phyloP scores from a whole-genome alignment of 495 filamentous ascomycete genomes.

The Beverwykella pulmonaria region DNA sequence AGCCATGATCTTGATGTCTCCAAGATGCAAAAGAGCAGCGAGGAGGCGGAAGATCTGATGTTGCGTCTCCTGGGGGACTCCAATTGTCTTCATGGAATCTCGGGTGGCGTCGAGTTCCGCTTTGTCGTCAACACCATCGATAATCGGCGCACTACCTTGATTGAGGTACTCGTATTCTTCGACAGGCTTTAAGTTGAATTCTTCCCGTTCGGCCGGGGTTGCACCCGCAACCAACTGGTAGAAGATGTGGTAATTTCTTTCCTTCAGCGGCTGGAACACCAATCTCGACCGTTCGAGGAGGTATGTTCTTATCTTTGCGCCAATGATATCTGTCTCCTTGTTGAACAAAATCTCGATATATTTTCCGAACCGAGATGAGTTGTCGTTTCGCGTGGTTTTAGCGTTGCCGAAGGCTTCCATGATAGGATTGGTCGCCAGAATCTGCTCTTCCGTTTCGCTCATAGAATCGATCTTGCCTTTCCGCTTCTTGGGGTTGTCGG shows the following conservation, averaged over 20 bases:
- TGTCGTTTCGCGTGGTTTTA: constrained; percentile 98
- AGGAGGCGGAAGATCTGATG: constrained; percentile 86
- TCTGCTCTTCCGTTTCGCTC: constrained; percentile 98
- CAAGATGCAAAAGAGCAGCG: constrained; percentile 89
- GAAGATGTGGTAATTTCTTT: constrained; percentile 99
- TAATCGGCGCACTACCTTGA: constrained; percentile 86
- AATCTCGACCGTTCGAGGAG: constrained; percentile 92
- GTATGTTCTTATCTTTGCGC: constrained; percentile 95
- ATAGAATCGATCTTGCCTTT: constrained; percentile 84
- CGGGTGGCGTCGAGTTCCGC: constrained; percentile 88
- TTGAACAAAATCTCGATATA: constrained; percentile 99
- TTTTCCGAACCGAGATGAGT: constrained; percentile 98
- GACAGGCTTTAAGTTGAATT: constrained; percentile 73
- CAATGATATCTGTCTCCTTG: constrained; percentile 91
- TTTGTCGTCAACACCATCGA: constrained; percentile 95
- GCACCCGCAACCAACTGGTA: constrained; percentile 97
- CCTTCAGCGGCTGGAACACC: constrained; percentile 97
- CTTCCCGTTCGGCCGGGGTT: constrained; percentile 78
- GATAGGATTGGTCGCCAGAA: constrained; percentile 96
- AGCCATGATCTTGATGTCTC: constrained; percentile 92
- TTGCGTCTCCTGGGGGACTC: constrained; percentile 73
- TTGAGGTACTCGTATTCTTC: constrained; percentile 96
- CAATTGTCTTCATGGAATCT: constrained; percentile 83
- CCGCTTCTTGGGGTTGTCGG: constrained; percentile 81
- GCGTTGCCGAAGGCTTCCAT: constrained; percentile 99